These are phyloP conservation scores for Plasmodium berghei DNA, from an alignment of 169 alveolate species.

Conservation along the genomic window DNA sequence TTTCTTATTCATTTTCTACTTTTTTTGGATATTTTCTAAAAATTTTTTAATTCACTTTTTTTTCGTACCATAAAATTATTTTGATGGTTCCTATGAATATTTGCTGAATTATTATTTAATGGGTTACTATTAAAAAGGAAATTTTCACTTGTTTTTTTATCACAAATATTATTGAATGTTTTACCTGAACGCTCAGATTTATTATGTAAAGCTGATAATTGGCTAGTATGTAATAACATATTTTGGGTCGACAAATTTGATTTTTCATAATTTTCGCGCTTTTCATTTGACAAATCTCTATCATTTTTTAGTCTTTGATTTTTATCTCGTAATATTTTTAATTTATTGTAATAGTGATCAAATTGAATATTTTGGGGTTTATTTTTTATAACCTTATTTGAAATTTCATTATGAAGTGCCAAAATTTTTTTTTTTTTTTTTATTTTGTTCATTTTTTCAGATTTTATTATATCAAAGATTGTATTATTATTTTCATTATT, in stretches of 20 bases:
- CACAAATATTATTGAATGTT: background rate
- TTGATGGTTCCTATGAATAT: background rate
- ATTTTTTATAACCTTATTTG: background rate
- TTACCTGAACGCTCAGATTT: background rate
- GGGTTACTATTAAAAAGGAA: constrained; percentile 58
- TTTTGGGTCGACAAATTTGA: background rate
- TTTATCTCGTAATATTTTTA: background rate
- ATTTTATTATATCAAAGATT: constrained; percentile 23
- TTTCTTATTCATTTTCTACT: no score
- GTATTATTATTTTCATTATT: background rate
- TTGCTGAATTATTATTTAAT: background rate
- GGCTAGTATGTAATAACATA: background rate
- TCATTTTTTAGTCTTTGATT: background rate
- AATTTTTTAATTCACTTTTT: background rate
- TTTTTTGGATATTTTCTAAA: no score
- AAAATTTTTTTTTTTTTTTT: background rate
- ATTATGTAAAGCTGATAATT: background rate
- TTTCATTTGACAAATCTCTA: background rate
- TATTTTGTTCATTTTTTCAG: constrained; percentile 9
- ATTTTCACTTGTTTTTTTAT: constrained; percentile 23
- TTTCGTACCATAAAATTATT: background rate
- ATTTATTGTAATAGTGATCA: no score
- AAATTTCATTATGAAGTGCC: background rate
- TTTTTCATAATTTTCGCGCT: background rate
- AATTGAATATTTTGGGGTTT: background rate